Evolutionary conservation across 2,329 filamentous ascomycete genomes (phyloP), one percentile per base, ranked within the genome.

Genomic region (Cyanodermella asteris): DNA sequence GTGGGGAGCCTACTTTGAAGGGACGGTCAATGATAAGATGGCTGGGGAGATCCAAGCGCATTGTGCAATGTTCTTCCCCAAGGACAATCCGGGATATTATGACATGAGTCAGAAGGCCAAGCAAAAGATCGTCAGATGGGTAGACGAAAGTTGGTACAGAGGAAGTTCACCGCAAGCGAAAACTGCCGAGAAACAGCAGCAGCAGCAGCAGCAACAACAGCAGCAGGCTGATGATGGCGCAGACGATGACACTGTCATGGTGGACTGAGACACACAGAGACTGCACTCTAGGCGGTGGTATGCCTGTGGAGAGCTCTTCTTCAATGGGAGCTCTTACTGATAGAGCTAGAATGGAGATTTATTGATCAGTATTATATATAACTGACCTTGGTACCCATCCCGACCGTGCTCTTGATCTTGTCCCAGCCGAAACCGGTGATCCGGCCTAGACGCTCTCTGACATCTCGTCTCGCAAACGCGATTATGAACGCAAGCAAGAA

Each of bases 351-450:
- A n/a, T n/a, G n/a, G n/a, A n/a, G n/a, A n/a, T n/a, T n/a, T n/a
- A n/a, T n/a, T n/a, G n/a, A n/a, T n/a, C n/a, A n/a, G n/a, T 12
- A 13, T 58, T 50, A 94, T 31, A 97, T 90, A 52, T 94, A 94
- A 45, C 76, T 91, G 41, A 94, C 82, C 55, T 93, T 94, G 34
- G 90, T 76, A 3, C 84, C 87, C 84, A 94, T 94, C 2, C 82
- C 82, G 4, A 84, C 72, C 1, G 87, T 94, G 22, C 69, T 62
- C 44, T 65, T 69, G 20, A 91, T 54, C 52, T 91, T 93, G 27
- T 65, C 63, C 80, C 80, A 91, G 7, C 68, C 69, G 15, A 61
- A 56, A 19, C 62, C 64, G 21, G 90, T 42, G 18, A 81, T 55
- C 28, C 70, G 61, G 43, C 69, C 61, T 18, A 93, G 47, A 34